These are phyloP conservation scores for Kwoniella newhampshirensis DNA, from an alignment of 768 basidiomycete genomes.

Conservation along the genomic window DNA sequence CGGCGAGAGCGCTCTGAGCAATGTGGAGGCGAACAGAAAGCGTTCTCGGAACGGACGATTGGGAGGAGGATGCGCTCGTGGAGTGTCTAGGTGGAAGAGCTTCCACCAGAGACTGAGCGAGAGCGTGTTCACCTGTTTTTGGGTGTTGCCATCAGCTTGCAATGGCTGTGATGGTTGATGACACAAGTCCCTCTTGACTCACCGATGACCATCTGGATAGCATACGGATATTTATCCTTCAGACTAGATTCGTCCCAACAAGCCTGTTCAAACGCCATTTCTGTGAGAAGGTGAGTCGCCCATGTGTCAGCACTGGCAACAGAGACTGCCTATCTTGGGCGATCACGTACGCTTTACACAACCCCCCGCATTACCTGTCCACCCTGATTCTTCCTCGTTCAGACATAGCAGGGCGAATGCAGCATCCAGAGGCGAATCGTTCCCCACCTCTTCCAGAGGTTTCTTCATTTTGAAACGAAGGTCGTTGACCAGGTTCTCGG, in stretches of 20 bases:
- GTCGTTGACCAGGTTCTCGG: conserved; percentile 7
- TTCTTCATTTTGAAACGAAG: conserved; percentile 3
- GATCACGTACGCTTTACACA: not conserved
- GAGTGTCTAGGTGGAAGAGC: conserved; percentile 7
- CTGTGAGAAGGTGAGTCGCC: not conserved
- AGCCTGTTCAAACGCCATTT: conserved; percentile 19
- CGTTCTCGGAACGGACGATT: conserved; percentile 9
- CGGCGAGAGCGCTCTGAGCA: conserved; percentile 3
- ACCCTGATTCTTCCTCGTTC: not conserved
- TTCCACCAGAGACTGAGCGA: conserved; percentile 2
- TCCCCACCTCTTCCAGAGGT: conserved; percentile 7
- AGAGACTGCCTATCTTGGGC: not conserved
- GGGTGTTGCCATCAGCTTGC: not conserved
- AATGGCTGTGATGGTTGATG: not conserved
- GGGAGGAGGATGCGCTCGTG: not conserved
- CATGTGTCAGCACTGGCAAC: too few relatives aligned
- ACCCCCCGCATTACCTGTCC: not conserved
- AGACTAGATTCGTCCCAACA: not conserved
- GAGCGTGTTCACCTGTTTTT: conserved; percentile 3
- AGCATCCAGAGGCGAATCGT: conserved; percentile 6
- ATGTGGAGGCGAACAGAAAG: conserved; percentile 12
- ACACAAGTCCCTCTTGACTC: too few relatives aligned
- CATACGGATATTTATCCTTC: conserved; percentile 7
- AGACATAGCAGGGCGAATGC: conserved; percentile 7
- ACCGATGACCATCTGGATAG: conserved; percentile 17